Percentiles rank a stretch among this genome's conserved stretches.
Conservation (phyloP, 2,329 filamentous ascomycete genomes). For the Colletotrichum nymphaeae region DNA sequence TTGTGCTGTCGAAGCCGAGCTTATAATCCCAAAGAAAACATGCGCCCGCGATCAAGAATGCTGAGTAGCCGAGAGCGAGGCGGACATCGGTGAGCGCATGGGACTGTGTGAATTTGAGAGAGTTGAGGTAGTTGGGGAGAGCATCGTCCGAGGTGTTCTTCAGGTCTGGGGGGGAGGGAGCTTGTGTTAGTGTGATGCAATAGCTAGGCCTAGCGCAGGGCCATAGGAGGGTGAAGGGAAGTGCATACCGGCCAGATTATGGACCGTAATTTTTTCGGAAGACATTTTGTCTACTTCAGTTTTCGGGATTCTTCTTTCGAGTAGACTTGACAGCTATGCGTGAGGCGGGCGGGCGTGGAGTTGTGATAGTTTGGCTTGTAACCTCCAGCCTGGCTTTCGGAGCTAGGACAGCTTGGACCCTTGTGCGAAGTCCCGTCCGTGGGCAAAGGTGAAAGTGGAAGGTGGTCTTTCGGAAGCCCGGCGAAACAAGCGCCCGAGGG, state of each 20-base stretch:
- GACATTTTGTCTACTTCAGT: slow-evolving; percentile 46
- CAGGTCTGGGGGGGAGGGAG: slow-evolving; percentile 72
- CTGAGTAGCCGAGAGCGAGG: slow-evolving; percentile 83
- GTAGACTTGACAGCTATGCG: not conserved
- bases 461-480: slow-evolving; percentile 38
- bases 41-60: slow-evolving; percentile 82
- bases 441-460: slow-evolving; percentile 34
- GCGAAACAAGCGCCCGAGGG: slow-evolving; percentile 37
- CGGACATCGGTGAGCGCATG: slow-evolving; percentile 86
- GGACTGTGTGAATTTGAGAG: slow-evolving; percentile 84
- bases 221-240: not conserved
- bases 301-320: not conserved
- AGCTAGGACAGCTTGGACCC: slow-evolving; percentile 33
- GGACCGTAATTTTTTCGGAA: slow-evolving; percentile 71
- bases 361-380: slow-evolving; percentile 28
- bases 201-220: not conserved
- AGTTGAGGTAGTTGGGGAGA: slow-evolving; percentile 91
- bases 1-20: slow-evolving; percentile 88
- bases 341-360: not conserved
- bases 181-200: slow-evolving; percentile 33
- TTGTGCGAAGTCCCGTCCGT: slow-evolving; percentile 12
- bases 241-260: slow-evolving; percentile 71
- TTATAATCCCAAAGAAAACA: slow-evolving; percentile 95
- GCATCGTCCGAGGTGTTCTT: slow-evolving; percentile 98
- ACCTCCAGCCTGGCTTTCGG: slow-evolving; percentile 35